A percentile compares a stretch with the other conserved stretches of the same genome.
Conservation (phyloP, 169 alveolate genomes). For the Plasmodium berghei region DNA sequence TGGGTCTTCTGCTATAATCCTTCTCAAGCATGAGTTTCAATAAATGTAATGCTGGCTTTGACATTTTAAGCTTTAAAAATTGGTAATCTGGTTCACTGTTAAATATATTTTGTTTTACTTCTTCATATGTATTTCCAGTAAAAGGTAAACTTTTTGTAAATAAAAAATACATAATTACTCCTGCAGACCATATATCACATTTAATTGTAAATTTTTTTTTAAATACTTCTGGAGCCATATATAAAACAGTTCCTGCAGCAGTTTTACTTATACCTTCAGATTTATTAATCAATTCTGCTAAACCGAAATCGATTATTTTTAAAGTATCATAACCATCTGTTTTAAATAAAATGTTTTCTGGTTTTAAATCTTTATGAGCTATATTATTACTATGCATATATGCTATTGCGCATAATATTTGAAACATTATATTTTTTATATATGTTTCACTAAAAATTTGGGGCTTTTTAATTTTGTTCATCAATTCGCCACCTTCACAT, state of each 20-base stretch:
- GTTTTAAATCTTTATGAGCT: conserved; percentile 86
- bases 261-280: conserved; percentile 81
- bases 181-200: conserved; percentile 96
- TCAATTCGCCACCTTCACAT: conserved; percentile 98
- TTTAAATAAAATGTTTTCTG: conserved; percentile 82
- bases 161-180: conserved; percentile 93
- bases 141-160: conserved; percentile 93
- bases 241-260: conserved; percentile 92
- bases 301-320: conserved; percentile 84
- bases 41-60: conserved; percentile 59
- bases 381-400: conserved; percentile 94
- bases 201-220: conserved; percentile 92
- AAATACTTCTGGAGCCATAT: conserved; percentile 95
- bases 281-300: conserved; percentile 81
- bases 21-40: conserved; percentile 78
- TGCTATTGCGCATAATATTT: conserved; percentile 93
- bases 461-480: conserved; percentile 93
- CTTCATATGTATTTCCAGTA: conserved; percentile 83
- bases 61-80: conserved; percentile 25
- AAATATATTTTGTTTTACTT: conserved; percentile 80
- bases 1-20: conserved; percentile 66
- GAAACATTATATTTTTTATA: conserved; percentile 93
- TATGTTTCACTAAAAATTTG: conserved; percentile 92
- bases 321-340: conserved; percentile 79
- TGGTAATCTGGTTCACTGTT: conserved; percentile 71